Conservation (phyloP, 2,329 filamentous ascomycete genomes). For the Fonsecaea pugnacius region DNA sequence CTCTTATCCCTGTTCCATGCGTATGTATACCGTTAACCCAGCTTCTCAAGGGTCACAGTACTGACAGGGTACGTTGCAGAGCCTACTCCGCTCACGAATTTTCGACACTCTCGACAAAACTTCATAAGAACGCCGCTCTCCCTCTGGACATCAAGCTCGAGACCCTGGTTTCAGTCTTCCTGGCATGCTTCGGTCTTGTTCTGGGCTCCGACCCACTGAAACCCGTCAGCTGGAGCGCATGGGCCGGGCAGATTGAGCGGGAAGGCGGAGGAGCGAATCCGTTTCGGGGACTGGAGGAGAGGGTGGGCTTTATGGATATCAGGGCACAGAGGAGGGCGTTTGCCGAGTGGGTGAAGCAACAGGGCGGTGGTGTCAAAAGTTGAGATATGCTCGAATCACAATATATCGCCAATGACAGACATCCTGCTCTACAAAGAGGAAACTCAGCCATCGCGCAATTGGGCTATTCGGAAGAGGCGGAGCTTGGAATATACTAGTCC, state of each 20-base stretch:
- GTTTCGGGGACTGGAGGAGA: conserved; percentile 75
- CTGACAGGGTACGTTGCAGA: conserved; percentile 53
- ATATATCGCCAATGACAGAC: neutral
- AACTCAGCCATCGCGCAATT: neutral
- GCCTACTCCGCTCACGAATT: conserved; percentile 97
- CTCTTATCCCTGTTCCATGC: conserved; percentile 81
- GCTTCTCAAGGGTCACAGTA: neutral
- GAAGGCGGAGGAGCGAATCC: conserved; percentile 75
- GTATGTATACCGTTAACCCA: conserved; percentile 59
- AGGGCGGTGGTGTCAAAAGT: conserved; percentile 41
- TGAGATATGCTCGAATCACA: conserved; percentile 14
- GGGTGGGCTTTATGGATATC: conserved; percentile 86
- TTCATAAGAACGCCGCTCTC: conserved; percentile 51
- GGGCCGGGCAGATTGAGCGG: conserved; percentile 71
- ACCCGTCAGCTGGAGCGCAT: conserved; percentile 85
- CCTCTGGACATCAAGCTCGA: conserved; percentile 88
- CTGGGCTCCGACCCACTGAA: conserved; percentile 75
- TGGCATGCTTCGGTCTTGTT: conserved; percentile 84
- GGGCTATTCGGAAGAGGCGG: neutral
- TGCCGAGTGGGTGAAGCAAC: conserved; percentile 68
- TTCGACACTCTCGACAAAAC: conserved; percentile 62
- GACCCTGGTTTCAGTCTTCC: conserved; percentile 75
- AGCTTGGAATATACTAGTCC: neutral
- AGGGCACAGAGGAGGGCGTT: conserved; percentile 76
- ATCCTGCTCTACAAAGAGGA: neutral